phyloP scores from a whole-genome alignment of 1,284 basidiomycete genomes.

The Rhodotorula sp. region DNA sequence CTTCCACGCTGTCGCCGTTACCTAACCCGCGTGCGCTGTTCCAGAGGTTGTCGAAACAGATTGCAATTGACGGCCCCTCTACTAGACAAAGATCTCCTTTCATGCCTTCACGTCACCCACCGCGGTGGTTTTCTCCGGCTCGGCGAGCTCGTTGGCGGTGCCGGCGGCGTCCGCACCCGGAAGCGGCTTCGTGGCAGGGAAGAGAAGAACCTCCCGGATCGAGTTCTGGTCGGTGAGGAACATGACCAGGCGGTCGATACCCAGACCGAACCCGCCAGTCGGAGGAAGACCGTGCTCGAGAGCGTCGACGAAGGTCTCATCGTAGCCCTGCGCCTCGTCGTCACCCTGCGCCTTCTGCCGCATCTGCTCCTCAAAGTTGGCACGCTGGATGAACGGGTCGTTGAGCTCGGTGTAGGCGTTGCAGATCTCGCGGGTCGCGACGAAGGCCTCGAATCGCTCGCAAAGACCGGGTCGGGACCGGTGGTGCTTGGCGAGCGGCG shows the following conservation, averaged over 20 bases:
- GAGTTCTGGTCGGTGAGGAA: slow-evolving; percentile 55
- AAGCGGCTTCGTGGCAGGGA: slow-evolving; percentile 44
- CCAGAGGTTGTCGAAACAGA: neutral
- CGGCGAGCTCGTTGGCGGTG: slow-evolving; percentile 1
- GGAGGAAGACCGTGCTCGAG: slow-evolving; percentile 97
- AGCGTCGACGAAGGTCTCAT: slow-evolving; percentile 70
- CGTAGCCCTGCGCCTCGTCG: slow-evolving; percentile 95
- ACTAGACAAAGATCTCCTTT: neutral
- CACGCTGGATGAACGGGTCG: slow-evolving; percentile 92
- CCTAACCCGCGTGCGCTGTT: neutral
- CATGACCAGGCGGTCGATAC: slow-evolving; percentile 89
- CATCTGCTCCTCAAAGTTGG: slow-evolving; percentile 88
- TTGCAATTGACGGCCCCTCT: neutral
- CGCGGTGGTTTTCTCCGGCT: slow-evolving; percentile 16
- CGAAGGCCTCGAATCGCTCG: slow-evolving; percentile 97
- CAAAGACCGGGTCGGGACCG: slow-evolving; percentile 89
- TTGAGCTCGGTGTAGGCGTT: slow-evolving; percentile 99
- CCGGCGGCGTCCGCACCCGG: slow-evolving; percentile 9
- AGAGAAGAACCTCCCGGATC: slow-evolving; percentile 51
- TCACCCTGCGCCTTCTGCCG: slow-evolving; percentile 95
- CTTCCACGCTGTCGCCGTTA: neutral
- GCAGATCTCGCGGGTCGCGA: slow-evolving; percentile 97
- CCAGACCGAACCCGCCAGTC: slow-evolving; percentile 94
- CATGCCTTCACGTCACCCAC: slow-evolving; percentile 29
- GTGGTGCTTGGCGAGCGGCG: slow-evolving; percentile 94